A percentile compares a stretch with the other conserved stretches of the same genome.
Evolutionary conservation across 108 stramenopile genomes (phyloP).

Genomic region (Cyclotella baltica): DNA sequence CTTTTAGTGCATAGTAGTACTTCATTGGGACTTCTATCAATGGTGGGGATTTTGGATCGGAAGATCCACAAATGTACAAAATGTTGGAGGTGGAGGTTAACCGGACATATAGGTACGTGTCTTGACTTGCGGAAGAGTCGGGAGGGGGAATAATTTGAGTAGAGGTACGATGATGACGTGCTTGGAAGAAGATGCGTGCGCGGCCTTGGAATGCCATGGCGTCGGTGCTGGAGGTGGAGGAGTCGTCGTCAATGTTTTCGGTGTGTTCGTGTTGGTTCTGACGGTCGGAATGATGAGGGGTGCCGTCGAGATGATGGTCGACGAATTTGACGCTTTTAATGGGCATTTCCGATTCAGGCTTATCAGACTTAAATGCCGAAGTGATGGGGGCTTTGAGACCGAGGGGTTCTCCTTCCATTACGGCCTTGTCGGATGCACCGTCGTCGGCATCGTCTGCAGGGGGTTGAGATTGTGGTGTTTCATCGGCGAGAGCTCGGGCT

Average conservation of each 20-base stretch:
- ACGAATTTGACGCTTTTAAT: conserved; percentile 35
- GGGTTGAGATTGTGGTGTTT: background rate
- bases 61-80: conserved; percentile 15
- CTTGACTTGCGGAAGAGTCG: conserved; percentile 28
- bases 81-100: conserved; percentile 35
- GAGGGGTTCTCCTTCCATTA: background rate
- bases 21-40: conserved; percentile 48
- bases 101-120: conserved; percentile 36
- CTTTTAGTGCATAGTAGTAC: conserved; percentile 45
- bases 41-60: conserved; percentile 1
- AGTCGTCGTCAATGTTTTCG: conserved; percentile 1
- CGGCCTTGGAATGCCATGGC: conserved; percentile 36
- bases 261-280: conserved; percentile 1
- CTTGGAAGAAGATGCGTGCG: conserved; percentile 56
- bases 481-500: conserved; percentile 2
- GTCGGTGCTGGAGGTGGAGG: conserved; percentile 3
- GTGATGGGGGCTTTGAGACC: background rate
- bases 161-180: conserved; percentile 42
- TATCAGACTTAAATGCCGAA: background rate
- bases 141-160: conserved; percentile 28
- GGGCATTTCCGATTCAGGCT: conserved; percentile 1
- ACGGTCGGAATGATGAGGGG: conserved; percentile 4
- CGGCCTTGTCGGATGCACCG: background rate
- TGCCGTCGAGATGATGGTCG: conserved; percentile 16
- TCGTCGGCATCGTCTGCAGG: background rate